Evolutionary conservation across 1,284 basidiomycete genomes (phyloP).

Genomic region (Boletus mariae): DNA sequence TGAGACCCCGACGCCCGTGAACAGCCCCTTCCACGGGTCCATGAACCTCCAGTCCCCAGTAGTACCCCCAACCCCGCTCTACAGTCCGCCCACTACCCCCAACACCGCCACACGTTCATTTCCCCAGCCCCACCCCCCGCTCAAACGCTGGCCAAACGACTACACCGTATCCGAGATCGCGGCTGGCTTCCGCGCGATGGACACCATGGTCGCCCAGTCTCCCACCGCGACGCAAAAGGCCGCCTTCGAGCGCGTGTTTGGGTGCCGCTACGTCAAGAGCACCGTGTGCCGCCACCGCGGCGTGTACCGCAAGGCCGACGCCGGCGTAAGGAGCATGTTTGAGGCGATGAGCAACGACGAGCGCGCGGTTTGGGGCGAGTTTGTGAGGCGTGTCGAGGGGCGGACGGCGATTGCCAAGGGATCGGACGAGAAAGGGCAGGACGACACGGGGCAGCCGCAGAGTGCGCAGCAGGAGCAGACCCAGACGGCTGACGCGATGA

Average conservation of each 20-base stretch:
- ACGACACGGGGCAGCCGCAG: slow-evolving; percentile 11
- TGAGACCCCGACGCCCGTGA: slow-evolving; percentile 16
- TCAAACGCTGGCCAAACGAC: slow-evolving; percentile 70
- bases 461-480: slow-evolving; percentile 7
- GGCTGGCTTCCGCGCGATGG: slow-evolving; percentile 54
- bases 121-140: slow-evolving; percentile 50
- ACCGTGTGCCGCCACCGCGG: slow-evolving; percentile 65
- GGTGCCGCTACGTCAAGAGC: slow-evolving; percentile 63
- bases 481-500: slow-evolving; percentile 19
- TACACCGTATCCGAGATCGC: slow-evolving; percentile 62
- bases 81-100: slow-evolving; percentile 15
- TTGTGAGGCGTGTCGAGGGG: slow-evolving; percentile 23
- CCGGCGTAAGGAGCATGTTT: slow-evolving; percentile 44
- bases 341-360: slow-evolving; percentile 54
- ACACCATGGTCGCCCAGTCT: slow-evolving; percentile 42
- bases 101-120: slow-evolving; percentile 31
- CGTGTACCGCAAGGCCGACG: slow-evolving; percentile 55
- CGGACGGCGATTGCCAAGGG: slow-evolving; percentile 16
- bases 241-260: slow-evolving; percentile 64
- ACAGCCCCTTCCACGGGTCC: slow-evolving; percentile 19
- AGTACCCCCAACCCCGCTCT: slow-evolving; percentile 21
- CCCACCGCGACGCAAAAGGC: slow-evolving; percentile 49
- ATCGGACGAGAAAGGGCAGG: slow-evolving; percentile 21
- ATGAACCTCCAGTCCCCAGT: slow-evolving; percentile 22
- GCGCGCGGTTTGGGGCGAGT: slow-evolving; percentile 59